Conservation (phyloP, 768 basidiomycete genomes). For the Russula griseocarnosa region DNA sequence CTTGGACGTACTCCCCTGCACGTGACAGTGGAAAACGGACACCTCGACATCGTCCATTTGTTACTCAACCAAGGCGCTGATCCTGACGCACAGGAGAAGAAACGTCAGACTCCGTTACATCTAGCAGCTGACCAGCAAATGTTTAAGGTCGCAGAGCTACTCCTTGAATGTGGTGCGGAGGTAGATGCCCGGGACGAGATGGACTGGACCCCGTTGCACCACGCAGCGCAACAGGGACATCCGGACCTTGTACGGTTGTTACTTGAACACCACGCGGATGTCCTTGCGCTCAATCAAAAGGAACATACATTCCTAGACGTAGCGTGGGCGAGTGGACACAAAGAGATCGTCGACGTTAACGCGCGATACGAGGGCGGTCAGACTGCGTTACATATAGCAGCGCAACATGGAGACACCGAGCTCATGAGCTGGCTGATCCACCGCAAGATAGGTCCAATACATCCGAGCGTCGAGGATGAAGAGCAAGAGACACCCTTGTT, state of each 20-base stretch:
- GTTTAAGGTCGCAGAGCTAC: too few species aligned
- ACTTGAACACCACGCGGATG: background rate
- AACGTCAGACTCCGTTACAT: too few species aligned
- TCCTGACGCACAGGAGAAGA: too few species aligned
- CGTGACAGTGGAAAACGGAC: too few species aligned
- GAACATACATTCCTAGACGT: background rate
- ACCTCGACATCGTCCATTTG: too few species aligned
- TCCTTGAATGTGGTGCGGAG: too few species aligned
- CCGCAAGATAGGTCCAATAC: too few species aligned
- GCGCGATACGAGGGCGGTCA: background rate
- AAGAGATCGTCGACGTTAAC: background rate
- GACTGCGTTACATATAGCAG: background rate
- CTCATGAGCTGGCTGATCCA: background rate
- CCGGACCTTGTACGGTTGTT: too few species aligned
- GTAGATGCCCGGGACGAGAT: too few species aligned
- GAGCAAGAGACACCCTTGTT: background rate
- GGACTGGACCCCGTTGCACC: slow-evolving; percentile 32
- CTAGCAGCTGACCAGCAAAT: too few species aligned
- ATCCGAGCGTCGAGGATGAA: background rate
- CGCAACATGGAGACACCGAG: background rate
- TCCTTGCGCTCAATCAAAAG: background rate
- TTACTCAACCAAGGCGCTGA: too few species aligned
- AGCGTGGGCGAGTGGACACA: background rate
- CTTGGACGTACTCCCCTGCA: too few species aligned
- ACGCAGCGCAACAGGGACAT: background rate